A percentile compares a stretch with the other conserved stretches of the same genome.
Evolutionary conservation across 768 basidiomycete genomes (phyloP).

Genomic region (Leccinum ochraceum): DNA sequence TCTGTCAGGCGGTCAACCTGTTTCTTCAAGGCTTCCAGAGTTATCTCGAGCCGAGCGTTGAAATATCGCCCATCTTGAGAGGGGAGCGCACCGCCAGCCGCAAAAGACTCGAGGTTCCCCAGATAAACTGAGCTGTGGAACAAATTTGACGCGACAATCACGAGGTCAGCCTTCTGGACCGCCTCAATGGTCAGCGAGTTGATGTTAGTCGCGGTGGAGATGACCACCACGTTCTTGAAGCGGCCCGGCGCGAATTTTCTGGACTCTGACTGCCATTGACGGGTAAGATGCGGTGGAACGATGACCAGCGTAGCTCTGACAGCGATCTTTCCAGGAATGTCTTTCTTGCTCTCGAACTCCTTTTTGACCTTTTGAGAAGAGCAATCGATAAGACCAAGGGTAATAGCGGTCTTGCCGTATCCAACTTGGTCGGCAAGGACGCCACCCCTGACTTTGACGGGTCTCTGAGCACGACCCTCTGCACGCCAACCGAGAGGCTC

Average conservation of each 20-base stretch:
- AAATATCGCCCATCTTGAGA: constrained; percentile 86
- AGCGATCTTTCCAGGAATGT: constrained; percentile 62
- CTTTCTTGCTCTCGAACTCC: constrained; percentile 55
- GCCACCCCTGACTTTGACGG: constrained; percentile 77
- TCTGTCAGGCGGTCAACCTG: constrained; percentile 72
- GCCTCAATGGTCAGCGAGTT: constrained; percentile 73
- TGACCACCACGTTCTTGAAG: constrained; percentile 53
- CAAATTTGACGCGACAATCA: constrained; percentile 85
- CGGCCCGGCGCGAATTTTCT: constrained; percentile 66
- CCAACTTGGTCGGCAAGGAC: constrained; percentile 96
- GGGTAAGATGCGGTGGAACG: constrained; percentile 87
- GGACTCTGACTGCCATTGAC: constrained; percentile 89
- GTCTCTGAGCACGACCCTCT: constrained; percentile 85
- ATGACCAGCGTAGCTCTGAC: constrained; percentile 80
- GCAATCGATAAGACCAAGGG: constrained; percentile 84
- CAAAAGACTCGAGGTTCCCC: constrained; percentile 71
- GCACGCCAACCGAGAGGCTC: constrained; percentile 90
- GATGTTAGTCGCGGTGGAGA: constrained; percentile 69
- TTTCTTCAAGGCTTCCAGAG: constrained; percentile 52
- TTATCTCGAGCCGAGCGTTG: constrained; percentile 73
- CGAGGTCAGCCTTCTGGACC: constrained; percentile 79
- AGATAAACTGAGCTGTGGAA: constrained; percentile 78
- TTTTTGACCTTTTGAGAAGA: constrained; percentile 53
- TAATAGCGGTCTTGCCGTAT: constrained; percentile 96
- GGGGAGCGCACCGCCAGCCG: constrained; percentile 68